A percentile compares a stretch with the other conserved stretches of the same genome.
Evolutionary conservation across 78 protist species (phyloP).

Genomic region (Dictyostelium capitatum): DNA sequence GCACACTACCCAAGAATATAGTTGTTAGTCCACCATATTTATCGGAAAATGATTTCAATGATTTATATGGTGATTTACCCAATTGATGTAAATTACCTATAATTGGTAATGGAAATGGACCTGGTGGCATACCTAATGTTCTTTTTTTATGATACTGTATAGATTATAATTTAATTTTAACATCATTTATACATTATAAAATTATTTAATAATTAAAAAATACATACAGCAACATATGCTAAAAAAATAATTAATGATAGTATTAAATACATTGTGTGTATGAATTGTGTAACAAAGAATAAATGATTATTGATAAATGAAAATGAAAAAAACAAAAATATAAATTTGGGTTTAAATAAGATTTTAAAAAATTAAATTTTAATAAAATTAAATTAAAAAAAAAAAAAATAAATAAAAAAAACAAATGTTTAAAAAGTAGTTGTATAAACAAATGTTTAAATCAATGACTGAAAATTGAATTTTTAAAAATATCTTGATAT

Average conservation of each 20-base stretch:
- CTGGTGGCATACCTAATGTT: constrained; percentile 75
- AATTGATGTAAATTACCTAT: constrained; percentile 67
- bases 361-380: not conserved
- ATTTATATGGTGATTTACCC: constrained; percentile 51
- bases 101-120: constrained; percentile 71
- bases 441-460: no score
- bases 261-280: not conserved
- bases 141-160: constrained; percentile 62
- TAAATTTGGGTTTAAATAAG: not conserved
- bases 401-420: not conserved
- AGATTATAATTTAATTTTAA: not conserved
- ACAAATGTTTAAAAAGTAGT: not conserved
- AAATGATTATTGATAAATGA: not conserved
- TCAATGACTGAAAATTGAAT: no score
- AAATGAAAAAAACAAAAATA: not conserved
- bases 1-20: constrained; percentile 60
- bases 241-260: not conserved
- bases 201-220: not conserved
- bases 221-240: constrained; percentile 1
- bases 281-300: not conserved
- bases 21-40: constrained; percentile 74
- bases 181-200: no score
- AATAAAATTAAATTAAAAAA: not conserved
- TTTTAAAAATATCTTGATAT: no score
- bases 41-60: constrained; percentile 45